Evolutionary conservation across 805 yeast genomes (phyloP).

Genomic region (Myxozyma kluyveri): DNA sequence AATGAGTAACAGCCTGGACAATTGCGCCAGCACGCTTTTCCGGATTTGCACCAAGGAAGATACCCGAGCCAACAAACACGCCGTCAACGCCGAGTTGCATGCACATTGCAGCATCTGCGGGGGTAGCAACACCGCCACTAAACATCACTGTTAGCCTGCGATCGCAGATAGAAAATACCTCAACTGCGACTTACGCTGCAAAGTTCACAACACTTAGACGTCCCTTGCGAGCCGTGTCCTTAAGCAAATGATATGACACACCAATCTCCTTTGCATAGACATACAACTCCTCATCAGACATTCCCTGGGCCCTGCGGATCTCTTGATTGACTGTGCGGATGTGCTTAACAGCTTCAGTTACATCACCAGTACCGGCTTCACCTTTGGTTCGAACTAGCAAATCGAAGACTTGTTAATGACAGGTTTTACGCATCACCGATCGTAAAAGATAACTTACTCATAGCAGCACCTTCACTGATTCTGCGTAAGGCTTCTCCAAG

Average conservation of each 20-base stretch:
- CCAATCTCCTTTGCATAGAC: conserved; percentile 55
- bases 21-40: conserved; percentile 72
- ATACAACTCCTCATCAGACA: conserved; percentile 48
- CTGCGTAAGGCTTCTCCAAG: conserved; percentile 80
- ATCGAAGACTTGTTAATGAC: neutral
- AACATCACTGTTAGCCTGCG: neutral
- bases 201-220: conserved; percentile 78
- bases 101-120: conserved; percentile 81
- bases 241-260: conserved; percentile 56
- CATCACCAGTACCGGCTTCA: conserved; percentile 87
- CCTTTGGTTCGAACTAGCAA: conserved; percentile 66
- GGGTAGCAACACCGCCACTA: conserved; percentile 78
- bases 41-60: conserved; percentile 71
- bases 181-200: conserved; percentile 51
- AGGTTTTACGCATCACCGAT: neutral
- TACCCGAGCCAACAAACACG: conserved; percentile 75
- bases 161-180: too few relatives aligned
- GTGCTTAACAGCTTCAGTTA: conserved; percentile 77
- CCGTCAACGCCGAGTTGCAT: conserved; percentile 82
- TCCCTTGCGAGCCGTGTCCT: conserved; percentile 51
- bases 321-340: conserved; percentile 59
- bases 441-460: conserved; percentile 41
- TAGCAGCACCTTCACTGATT: conserved; percentile 78
- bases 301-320: conserved; percentile 47
- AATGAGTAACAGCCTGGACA: conserved; percentile 74